phyloP scores from a whole-genome alignment of 768 basidiomycete genomes.

The Mycena leptocephala region DNA sequence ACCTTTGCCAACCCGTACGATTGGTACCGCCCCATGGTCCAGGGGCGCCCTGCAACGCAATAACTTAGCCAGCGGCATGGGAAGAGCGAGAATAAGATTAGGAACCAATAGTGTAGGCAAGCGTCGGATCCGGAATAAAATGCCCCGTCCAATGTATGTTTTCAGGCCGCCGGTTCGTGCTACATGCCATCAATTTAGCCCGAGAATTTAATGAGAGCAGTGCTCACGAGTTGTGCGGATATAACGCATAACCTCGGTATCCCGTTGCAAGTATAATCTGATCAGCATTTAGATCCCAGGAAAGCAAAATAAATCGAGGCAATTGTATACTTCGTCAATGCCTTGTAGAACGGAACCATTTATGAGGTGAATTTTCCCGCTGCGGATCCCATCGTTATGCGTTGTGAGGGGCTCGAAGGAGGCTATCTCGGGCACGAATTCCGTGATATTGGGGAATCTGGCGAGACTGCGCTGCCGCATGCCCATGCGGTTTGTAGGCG shows the following conservation, averaged over 20 bases:
- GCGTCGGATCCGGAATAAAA: slow-evolving; percentile 52
- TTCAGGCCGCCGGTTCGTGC: slow-evolving; percentile 1
- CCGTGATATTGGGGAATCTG: slow-evolving; percentile 45
- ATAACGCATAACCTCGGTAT: not conserved
- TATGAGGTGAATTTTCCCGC: slow-evolving; percentile 44
- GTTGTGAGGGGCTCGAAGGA: slow-evolving; percentile 39
- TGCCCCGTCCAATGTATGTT: slow-evolving; percentile 41
- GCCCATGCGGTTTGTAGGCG: not conserved
- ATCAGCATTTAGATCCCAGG: not conserved
- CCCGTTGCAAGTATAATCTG: slow-evolving; percentile 29
- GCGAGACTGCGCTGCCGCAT: slow-evolving; percentile 35
- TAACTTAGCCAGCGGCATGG: not conserved
- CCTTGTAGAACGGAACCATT: slow-evolving; percentile 49
- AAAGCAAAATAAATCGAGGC: not conserved
- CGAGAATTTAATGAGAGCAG: too few relatives aligned
- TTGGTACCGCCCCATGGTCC: slow-evolving; percentile 37
- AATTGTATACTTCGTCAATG: slow-evolving; percentile 41
- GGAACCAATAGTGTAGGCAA: slow-evolving; percentile 42
- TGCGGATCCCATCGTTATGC: slow-evolving; percentile 38
- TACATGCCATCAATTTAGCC: not conserved
- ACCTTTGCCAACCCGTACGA: slow-evolving; percentile 42
- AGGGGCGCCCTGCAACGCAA: slow-evolving; percentile 31
- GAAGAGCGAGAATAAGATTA: not conserved
- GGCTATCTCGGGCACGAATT: slow-evolving; percentile 41
- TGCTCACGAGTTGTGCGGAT: slow-evolving; percentile 18